Evolutionary conservation across 2,329 filamentous ascomycete species (phyloP).

Genomic region (Huntiella savannae): DNA sequence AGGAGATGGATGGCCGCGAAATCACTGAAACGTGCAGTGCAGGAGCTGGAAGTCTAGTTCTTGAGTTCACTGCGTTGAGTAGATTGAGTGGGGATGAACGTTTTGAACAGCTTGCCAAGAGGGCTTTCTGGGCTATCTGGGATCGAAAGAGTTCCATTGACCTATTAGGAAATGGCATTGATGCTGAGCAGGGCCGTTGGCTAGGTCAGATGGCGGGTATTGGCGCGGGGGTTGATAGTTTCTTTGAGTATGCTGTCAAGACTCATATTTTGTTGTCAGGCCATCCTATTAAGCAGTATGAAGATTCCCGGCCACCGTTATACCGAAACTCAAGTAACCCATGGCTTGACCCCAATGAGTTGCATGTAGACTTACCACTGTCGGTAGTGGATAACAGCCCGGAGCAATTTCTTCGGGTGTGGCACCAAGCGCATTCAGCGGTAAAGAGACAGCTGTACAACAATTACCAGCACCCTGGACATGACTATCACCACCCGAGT

Average conservation of each 20-base stretch:
- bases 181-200: conserved; percentile 82
- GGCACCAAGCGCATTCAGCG: conserved; percentile 69
- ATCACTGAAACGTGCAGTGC: conserved; percentile 94
- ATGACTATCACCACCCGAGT: conserved; percentile 59
- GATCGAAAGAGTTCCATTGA: conserved; percentile 65
- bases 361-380: conserved; percentile 33
- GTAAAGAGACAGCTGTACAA: conserved; percentile 88
- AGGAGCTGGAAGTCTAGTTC: conserved; percentile 81
- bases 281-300: conserved; percentile 35
- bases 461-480: conserved; percentile 18
- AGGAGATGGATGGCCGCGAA: conserved; percentile 27
- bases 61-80: conserved; percentile 84
- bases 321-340: conserved; percentile 20
- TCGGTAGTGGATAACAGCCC: conserved; percentile 49
- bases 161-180: conserved; percentile 77
- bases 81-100: conserved; percentile 66
- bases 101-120: conserved; percentile 80
- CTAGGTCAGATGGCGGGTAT: conserved; percentile 79
- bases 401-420: conserved; percentile 61
- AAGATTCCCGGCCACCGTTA: conserved; percentile 19
- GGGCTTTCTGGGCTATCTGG: conserved; percentile 98
- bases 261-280: conserved; percentile 79
- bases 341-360: conserved; percentile 44
- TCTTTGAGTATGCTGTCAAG: conserved; percentile 96
- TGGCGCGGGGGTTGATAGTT: conserved; percentile 90